Percentiles rank a stretch among this genome's conserved stretches.
Conservation (phyloP, 768 basidiomycete species). For the Agaricus subrufescens region DNA sequence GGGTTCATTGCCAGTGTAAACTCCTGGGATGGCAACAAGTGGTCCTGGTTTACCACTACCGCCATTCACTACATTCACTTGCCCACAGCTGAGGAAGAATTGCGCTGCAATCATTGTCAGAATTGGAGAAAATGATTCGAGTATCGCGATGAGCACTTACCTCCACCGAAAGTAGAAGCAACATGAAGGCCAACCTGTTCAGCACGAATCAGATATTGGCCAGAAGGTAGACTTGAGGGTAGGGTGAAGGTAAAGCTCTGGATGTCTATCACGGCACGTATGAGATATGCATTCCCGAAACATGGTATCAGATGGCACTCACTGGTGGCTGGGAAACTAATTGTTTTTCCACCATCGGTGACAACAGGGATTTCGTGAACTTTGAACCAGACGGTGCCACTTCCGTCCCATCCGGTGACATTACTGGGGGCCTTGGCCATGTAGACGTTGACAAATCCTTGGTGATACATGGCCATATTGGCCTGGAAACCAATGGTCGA, state of each 20-base stretch:
- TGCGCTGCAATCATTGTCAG: slow-evolving; percentile 14
- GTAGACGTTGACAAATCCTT: slow-evolving; percentile 40
- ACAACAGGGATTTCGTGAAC: slow-evolving; percentile 37
- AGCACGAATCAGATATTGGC: slow-evolving; percentile 7
- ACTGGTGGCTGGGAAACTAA: slow-evolving; percentile 33
- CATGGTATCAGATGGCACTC: slow-evolving; percentile 1
- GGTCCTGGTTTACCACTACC: slow-evolving; percentile 18
- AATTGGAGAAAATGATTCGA: neutral
- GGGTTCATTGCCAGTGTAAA: slow-evolving; percentile 21
- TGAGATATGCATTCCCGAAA: neutral
- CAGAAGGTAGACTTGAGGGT: neutral
- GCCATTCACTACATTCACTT: slow-evolving; percentile 32
- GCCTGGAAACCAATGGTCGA: slow-evolving; percentile 35
- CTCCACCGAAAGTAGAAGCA: slow-evolving; percentile 25
- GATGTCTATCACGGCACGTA: neutral
- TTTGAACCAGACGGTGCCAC: slow-evolving; percentile 41
- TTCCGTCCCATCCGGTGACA: slow-evolving; percentile 33
- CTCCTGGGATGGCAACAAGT: slow-evolving; percentile 23
- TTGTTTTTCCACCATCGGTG: slow-evolving; percentile 34
- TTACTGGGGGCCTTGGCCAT: slow-evolving; percentile 42
- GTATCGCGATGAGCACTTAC: slow-evolving; percentile 13
- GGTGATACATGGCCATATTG: slow-evolving; percentile 42
- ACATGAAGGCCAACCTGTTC: slow-evolving; percentile 5
- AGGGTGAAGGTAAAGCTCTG: neutral
- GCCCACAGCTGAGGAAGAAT: slow-evolving; percentile 32